Percentiles rank a stretch among this genome's conserved stretches.
phyloP scores from a whole-genome alignment of 495 filamentous ascomycete genomes.

The Niebla homalea region DNA sequence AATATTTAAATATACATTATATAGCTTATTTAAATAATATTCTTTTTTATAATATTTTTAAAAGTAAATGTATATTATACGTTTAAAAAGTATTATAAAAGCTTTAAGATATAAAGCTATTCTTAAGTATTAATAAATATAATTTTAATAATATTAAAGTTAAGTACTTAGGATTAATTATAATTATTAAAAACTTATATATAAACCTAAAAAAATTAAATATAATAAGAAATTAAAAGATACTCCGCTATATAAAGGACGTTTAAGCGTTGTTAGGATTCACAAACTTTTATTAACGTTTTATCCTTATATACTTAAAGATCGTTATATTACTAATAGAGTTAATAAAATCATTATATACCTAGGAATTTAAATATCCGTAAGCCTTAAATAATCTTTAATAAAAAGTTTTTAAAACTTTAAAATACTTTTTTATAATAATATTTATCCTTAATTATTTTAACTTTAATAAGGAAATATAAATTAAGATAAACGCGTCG shows the following conservation, averaged over 20 bases:
- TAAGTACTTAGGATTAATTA: background rate
- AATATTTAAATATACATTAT: too few species aligned
- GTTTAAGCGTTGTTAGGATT: constrained; percentile 4
- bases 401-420: constrained; percentile 11
- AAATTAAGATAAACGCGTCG: constrained; percentile 11
- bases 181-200: too few species aligned
- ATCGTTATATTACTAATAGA: background rate
- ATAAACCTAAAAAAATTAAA: too few species aligned
- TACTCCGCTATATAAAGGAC: too few species aligned
- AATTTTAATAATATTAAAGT: background rate
- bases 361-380: constrained; percentile 2
- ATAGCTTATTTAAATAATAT: too few species aligned
- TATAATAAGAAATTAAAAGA: too few species aligned
- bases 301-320: background rate
- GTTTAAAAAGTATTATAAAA: background rate
- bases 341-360: background rate
- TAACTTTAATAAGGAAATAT: background rate
- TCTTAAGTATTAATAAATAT: background rate
- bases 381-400: constrained; percentile 4
- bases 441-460: too few species aligned
- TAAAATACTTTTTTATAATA: too few species aligned
- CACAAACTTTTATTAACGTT: constrained; percentile 1
- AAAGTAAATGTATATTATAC: background rate
- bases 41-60: background rate
- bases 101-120: background rate